Base-by-base conservation (phyloP, 2,329 filamentous ascomycete genomes). In the Hymenoscyphus scutula region DNA sequence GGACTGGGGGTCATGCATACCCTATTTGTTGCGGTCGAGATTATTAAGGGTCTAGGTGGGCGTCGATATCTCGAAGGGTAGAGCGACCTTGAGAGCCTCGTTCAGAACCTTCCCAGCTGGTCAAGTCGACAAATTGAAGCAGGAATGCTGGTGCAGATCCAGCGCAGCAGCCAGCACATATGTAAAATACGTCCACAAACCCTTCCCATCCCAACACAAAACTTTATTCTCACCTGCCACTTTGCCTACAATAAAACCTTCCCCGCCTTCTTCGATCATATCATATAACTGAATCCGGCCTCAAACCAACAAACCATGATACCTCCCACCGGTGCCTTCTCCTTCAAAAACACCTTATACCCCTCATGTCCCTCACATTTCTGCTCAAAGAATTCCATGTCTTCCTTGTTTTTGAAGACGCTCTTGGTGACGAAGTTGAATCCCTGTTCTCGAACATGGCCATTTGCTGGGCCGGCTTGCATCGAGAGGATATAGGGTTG, bases 361-460 rank as follows among this genome's bases (percentile, higher is more conserved):
- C 75, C 78, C 61, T 75, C 75, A 67, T 87, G 84, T 27, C 82
- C 83, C 66, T 77, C 77, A 67, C 82, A 84, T 62, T 82, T 76
- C 5, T 74, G 77, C 70, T 86, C 84, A 70, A 85, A 87, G 71
- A 79, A 86, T 53, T 82, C 75, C 80, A 86, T 82, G 68, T 86
- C 84, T 25, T 82, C 81, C 54, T 81, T 67, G n/a, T 77, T 81
- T 25, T 78, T 77, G 68, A 87, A 86, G 1, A 78, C 79, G 3
- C 79, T 83, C 65, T 81, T 78, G 1, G 80, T 79, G 17, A 79
- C 76, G 58, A 87, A 63, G 17, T 79, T 85, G 74, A 78, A 85
- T 25, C 83, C 84, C 69, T 84, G 78, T 67, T 76, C 80, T 32
- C 82, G 79, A 2, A 79, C 75, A 62, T 85, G 81, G 17, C 78